These are phyloP conservation scores for Alternaria gansuensis DNA, from an alignment of 2,329 filamentous ascomycete species.

Conservation along the genomic window DNA sequence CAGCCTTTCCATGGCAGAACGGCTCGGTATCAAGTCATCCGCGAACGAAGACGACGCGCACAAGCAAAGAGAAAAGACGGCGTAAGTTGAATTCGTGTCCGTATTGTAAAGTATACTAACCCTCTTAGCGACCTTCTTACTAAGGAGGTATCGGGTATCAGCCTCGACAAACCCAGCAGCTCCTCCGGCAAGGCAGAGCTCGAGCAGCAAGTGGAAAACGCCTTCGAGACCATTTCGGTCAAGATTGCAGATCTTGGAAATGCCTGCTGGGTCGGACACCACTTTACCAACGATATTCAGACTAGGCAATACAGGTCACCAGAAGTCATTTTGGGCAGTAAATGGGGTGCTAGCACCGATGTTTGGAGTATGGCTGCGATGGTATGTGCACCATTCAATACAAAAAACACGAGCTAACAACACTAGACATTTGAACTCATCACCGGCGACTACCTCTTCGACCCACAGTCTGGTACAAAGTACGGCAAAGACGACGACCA, in stretches of 20 bases:
- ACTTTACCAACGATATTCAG: slow-evolving; percentile 99
- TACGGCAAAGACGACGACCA: slow-evolving; percentile 99
- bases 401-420: slow-evolving; percentile 20
- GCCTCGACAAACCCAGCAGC: slow-evolving; percentile 73
- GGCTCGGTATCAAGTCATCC: slow-evolving; percentile 62
- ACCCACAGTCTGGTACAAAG: slow-evolving; percentile 97
- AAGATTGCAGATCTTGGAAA: slow-evolving; percentile 99
- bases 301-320: slow-evolving; percentile 96
- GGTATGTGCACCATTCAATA: slow-evolving; percentile 65
- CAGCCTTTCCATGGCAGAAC: slow-evolving; percentile 67
- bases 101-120: not conserved
- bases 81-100: slow-evolving; percentile 66
- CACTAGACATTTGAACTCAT: slow-evolving; percentile 94
- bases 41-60: slow-evolving; percentile 66
- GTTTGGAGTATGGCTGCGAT: slow-evolving; percentile 99
- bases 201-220: slow-evolving; percentile 64
- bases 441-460: slow-evolving; percentile 97
- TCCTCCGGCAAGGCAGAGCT: slow-evolving; percentile 59
- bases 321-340: slow-evolving; percentile 93
- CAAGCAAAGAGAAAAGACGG: slow-evolving; percentile 88
- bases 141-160: slow-evolving; percentile 93
- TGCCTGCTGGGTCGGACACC: slow-evolving; percentile 97
- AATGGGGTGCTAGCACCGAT: slow-evolving; percentile 99
- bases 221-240: slow-evolving; percentile 88
- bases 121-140: slow-evolving; percentile 80